Conservation (phyloP, 108 stramenopile genomes). For the Stephanodiscus minutulus region DNA sequence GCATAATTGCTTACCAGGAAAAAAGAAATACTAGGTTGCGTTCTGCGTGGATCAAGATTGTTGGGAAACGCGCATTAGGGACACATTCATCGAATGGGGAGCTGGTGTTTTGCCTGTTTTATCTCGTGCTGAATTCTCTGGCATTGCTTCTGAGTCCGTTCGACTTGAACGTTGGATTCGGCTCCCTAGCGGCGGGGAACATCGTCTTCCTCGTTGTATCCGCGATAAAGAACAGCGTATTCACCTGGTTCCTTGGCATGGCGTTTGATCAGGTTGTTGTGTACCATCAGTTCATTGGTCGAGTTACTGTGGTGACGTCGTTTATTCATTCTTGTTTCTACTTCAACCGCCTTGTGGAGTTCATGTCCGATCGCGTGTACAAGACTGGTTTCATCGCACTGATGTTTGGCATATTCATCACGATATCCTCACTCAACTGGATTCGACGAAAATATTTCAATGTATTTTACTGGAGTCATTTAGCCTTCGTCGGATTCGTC, state of each 20-base stretch:
- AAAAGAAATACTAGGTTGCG: slow-evolving; percentile 24
- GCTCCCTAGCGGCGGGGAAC: slow-evolving; percentile 35
- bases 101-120: slow-evolving; percentile 17
- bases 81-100: slow-evolving; percentile 17
- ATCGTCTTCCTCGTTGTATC: slow-evolving; percentile 29
- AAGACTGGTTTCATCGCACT: slow-evolving; percentile 24
- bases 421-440: slow-evolving; percentile 22
- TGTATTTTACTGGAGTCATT: slow-evolving; percentile 36
- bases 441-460: slow-evolving; percentile 35
- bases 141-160: slow-evolving; percentile 27
- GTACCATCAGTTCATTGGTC: slow-evolving; percentile 36
- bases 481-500: slow-evolving; percentile 25
- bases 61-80: slow-evolving; percentile 10
- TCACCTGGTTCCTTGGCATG: slow-evolving; percentile 35
- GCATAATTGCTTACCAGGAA: slow-evolving; percentile 24
- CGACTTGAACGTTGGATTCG: slow-evolving; percentile 27
- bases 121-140: slow-evolving; percentile 13
- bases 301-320: slow-evolving; percentile 17
- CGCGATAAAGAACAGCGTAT: slow-evolving; percentile 21
- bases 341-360: slow-evolving; percentile 14
- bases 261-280: slow-evolving; percentile 31
- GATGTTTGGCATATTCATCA: slow-evolving; percentile 16
- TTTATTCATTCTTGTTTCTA: slow-evolving; percentile 36
- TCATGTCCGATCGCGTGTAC: slow-evolving; percentile 15
- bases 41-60: slow-evolving; percentile 6